Evolutionary conservation across 345 rosid species (phyloP).

Genomic region (Gossypium australe): DNA sequence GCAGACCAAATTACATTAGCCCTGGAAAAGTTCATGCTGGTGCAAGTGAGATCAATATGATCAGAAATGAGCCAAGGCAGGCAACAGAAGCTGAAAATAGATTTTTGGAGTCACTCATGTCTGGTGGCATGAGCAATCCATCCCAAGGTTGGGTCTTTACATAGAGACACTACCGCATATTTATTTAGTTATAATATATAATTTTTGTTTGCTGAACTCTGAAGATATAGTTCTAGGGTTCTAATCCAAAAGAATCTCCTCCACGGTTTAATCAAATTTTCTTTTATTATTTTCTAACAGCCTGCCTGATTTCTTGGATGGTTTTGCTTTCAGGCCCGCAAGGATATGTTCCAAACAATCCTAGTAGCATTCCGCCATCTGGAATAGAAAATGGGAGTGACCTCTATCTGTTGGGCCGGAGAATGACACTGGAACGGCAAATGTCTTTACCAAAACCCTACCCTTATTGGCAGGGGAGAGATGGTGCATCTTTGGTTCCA

Average conservation of each 20-base stretch:
- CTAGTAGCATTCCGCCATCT: constrained; percentile 38
- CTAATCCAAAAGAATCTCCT: not conserved
- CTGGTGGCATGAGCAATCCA: constrained; percentile 42
- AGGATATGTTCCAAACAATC: constrained; percentile 51
- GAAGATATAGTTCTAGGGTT: not conserved
- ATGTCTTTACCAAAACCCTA: constrained; percentile 47
- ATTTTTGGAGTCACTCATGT: constrained; percentile 88
- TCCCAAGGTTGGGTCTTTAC: constrained; percentile 38
- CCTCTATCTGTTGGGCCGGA: constrained; percentile 62
- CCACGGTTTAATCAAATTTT: not conserved
- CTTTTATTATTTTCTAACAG: not conserved
- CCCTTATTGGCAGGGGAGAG: constrained; percentile 67
- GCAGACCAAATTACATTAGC: constrained; percentile 39
- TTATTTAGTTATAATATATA: not conserved
- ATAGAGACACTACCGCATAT: not conserved
- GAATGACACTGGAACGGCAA: constrained; percentile 74
- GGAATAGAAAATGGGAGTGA: constrained; percentile 59
- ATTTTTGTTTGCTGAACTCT: not conserved
- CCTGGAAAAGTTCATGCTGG: constrained; percentile 42
- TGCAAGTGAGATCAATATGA: constrained; percentile 42
- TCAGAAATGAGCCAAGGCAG: constrained; percentile 51
- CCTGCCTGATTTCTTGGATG: not conserved
- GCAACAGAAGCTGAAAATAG: constrained; percentile 82
- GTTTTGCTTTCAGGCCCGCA: constrained; percentile 47
- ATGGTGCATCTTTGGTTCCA: constrained; percentile 49